These are phyloP conservation scores for Yamadazyma friedrichii DNA, from an alignment of 1,139 yeast genomes.

Conservation along the genomic window DNA sequence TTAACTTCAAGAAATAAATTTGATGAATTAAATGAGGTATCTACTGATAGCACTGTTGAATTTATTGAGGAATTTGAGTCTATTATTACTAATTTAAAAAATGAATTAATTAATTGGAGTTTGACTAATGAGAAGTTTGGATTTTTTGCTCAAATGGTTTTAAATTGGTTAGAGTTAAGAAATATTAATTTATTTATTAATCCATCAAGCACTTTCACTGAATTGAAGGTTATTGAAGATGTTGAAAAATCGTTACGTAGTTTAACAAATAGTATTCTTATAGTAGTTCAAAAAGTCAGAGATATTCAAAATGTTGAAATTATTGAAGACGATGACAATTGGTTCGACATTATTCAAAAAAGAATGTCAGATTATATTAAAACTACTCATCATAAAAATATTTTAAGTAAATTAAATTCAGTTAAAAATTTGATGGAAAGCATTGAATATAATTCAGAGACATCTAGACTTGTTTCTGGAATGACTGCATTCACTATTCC, in stretches of 20 bases:
- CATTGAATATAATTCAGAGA: conserved; percentile 33
- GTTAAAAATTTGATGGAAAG: conserved; percentile 19
- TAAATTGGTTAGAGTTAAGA: conserved; percentile 34
- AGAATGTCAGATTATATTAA: conserved; percentile 34
- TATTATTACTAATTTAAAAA: conserved; percentile 5
- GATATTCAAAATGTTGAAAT: conserved; percentile 31
- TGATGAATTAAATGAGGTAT: conserved; percentile 12
- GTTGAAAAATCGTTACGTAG: conserved; percentile 50
- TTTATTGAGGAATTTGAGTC: conserved; percentile 9
- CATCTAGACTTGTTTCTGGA: conserved; percentile 41
- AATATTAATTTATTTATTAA: conserved; percentile 18
- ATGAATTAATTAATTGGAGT: conserved; percentile 26
- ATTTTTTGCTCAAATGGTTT: conserved; percentile 49
- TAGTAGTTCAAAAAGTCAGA: conserved; percentile 62
- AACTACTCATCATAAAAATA: conserved; percentile 28
- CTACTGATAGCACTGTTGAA: conserved; percentile 16
- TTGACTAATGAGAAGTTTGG: conserved; percentile 21
- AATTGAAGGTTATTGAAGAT: conserved; percentile 27
- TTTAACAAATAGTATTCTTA: conserved; percentile 59
- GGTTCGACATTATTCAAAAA: conserved; percentile 57
- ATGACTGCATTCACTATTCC: conserved; percentile 58
- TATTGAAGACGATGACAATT: conserved; percentile 56
- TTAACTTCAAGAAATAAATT: conserved; percentile 14
- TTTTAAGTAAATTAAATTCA: conserved; percentile 22
- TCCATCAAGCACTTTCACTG: conserved; percentile 24